These are phyloP conservation scores for Acanthamoeba sp. DNA, from an alignment of 208 protist species.

Conservation along the genomic window DNA sequence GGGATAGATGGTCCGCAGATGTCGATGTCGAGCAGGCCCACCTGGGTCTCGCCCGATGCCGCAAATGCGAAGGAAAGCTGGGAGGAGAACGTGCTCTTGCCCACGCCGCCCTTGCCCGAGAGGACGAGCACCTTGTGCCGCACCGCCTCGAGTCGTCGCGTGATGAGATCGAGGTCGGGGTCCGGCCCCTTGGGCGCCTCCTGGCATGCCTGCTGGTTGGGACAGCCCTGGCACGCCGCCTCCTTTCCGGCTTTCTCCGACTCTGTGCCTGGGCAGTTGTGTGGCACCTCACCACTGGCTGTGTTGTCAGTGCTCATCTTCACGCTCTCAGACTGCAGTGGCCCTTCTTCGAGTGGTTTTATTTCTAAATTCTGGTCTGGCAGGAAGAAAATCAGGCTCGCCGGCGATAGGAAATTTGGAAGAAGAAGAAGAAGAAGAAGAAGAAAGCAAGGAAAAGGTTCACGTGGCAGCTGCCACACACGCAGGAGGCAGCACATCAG, in stretches of 20 bases:
- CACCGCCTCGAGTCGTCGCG: conserved; percentile 90
- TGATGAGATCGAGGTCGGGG: conserved; percentile 83
- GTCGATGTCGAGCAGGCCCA: conserved; percentile 99
- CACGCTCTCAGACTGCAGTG: neutral
- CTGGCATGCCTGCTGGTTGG: conserved; percentile 98
- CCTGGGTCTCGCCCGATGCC: conserved; percentile 88
- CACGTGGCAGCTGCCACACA: no score
- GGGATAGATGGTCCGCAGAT: conserved; percentile 99
- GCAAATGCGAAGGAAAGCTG: conserved; percentile 96
- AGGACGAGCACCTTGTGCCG: conserved; percentile 98
- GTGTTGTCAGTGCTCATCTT: neutral
- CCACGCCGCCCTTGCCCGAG: conserved; percentile 99
- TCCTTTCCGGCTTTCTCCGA: conserved; percentile 96
- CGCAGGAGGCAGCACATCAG: neutral
- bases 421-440: no score
- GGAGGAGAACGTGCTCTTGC: conserved; percentile 98
- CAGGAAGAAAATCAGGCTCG: no score
- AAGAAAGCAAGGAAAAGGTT: no score
- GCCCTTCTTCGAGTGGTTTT: neutral
- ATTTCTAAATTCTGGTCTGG: neutral
- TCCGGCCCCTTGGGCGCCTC: conserved; percentile 94
- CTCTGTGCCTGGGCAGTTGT: conserved; percentile 96
- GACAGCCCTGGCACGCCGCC: conserved; percentile 97
- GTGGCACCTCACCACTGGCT: conserved; percentile 33
- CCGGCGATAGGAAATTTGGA: no score